These are phyloP conservation scores for Verticillium nonalfalfae DNA, from an alignment of 2,329 filamentous ascomycete species.

Conservation along the genomic window DNA sequence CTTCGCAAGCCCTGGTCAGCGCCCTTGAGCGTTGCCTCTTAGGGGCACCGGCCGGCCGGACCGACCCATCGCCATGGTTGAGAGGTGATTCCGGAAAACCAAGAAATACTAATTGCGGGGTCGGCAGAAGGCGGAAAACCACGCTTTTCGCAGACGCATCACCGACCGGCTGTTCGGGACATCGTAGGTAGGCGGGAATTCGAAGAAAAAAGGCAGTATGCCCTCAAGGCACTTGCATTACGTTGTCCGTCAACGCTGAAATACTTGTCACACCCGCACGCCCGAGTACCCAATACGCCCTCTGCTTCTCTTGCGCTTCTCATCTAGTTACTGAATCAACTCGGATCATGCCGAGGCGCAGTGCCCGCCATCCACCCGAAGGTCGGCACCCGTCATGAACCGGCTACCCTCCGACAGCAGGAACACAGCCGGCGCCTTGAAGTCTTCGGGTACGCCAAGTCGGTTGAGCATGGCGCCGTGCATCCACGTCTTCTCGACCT, in stretches of 20 bases:
- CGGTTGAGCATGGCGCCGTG: constrained; percentile 45
- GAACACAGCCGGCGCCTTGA: constrained; percentile 50
- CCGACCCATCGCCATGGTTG: neutral
- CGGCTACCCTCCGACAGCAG: constrained; percentile 48
- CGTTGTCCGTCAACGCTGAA: neutral
- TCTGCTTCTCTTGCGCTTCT: neutral
- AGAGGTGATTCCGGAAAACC: neutral
- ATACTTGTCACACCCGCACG: neutral
- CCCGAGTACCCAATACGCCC: neutral
- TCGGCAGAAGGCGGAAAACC: neutral
- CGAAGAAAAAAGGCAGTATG: neutral
- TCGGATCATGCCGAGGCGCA: constrained; percentile 24
- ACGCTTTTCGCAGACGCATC: neutral
- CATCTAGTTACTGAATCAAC: neutral
- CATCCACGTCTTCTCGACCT: constrained; percentile 47
- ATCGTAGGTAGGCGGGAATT: neutral
- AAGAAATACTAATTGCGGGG: neutral
- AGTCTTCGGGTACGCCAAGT: constrained; percentile 49
- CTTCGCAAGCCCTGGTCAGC: neutral
- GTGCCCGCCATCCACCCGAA: constrained; percentile 54
- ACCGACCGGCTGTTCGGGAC: neutral
- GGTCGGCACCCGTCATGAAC: constrained; percentile 51
- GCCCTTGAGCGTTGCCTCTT: neutral
- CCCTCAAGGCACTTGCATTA: neutral
- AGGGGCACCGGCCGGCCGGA: neutral